These are phyloP conservation scores for Malassezia sp. DNA, from an alignment of 1,284 basidiomycete genomes.

Conservation along the genomic window DNA sequence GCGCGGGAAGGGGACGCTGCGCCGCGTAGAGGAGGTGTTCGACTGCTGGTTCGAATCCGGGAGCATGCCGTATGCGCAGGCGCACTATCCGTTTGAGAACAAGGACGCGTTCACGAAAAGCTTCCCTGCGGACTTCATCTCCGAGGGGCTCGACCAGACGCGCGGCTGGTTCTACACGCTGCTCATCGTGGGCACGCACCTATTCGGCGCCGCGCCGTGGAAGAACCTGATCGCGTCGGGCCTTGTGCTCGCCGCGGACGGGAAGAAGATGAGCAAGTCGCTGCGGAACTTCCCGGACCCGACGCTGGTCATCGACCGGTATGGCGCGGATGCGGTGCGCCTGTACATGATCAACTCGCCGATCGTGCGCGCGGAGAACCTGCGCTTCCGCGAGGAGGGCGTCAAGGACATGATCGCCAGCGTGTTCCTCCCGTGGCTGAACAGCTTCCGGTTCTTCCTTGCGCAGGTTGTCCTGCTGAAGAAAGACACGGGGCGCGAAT, in stretches of 20 bases:
- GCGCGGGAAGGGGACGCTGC: constrained; percentile 73
- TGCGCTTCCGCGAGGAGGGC: constrained; percentile 94
- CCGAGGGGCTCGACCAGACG: constrained; percentile 65
- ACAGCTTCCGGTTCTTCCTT: constrained; percentile 97
- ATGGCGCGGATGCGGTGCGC: constrained; percentile 90
- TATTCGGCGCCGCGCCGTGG: constrained; percentile 90
- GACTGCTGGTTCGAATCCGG: constrained; percentile 99
- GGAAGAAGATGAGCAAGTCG: constrained; percentile 99
- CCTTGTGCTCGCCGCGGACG: constrained; percentile 90
- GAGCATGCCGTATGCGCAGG: constrained; percentile 97
- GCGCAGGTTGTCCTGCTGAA: constrained; percentile 83
- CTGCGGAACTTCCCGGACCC: constrained; percentile 98
- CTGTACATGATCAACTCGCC: constrained; percentile 99
- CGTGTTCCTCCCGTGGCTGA: constrained; percentile 95
- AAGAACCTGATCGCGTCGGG: constrained; percentile 96
- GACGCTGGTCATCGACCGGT: constrained; percentile 74
- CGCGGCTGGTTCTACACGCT: constrained; percentile 99
- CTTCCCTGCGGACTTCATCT: constrained; percentile 96
- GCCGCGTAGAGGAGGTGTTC: constrained; percentile 89
- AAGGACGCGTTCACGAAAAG: constrained; percentile 66
- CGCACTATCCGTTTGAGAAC: constrained; percentile 97
- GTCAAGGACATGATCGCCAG: constrained; percentile 91
- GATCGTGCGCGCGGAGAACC: constrained; percentile 91
- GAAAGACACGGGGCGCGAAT: constrained; percentile 67
- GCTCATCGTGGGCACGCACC: constrained; percentile 83